A percentile compares a stretch with the other conserved stretches of the same genome.
Conservation (phyloP, 257 asterid genomes). For the Avicennia marina region DNA sequence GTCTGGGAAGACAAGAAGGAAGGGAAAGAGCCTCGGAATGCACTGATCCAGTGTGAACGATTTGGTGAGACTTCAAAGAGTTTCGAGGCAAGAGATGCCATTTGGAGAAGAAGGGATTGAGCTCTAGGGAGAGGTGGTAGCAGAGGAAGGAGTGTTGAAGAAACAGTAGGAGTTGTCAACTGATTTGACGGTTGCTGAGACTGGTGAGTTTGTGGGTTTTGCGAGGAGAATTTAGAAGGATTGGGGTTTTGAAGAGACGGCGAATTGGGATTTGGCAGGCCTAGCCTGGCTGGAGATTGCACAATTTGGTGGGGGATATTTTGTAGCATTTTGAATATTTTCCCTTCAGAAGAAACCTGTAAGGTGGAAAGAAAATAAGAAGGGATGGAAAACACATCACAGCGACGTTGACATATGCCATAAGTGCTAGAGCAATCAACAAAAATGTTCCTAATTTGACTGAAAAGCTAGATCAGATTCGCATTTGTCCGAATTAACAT, state of each 20-base stretch:
- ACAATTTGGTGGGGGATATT: conserved; percentile 71
- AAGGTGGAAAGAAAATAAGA: not conserved
- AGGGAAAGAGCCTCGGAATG: conserved; percentile 78
- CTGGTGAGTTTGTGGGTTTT: conserved; percentile 41
- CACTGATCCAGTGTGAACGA: conserved; percentile 67
- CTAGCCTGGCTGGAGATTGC: conserved; percentile 89
- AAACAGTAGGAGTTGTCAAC: conserved; percentile 39
- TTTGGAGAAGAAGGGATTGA: conserved; percentile 71
- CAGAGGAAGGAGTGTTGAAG: conserved; percentile 81
- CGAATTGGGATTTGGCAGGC: conserved; percentile 75
- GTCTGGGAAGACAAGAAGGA: conserved; percentile 60
- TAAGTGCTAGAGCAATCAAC: not conserved
- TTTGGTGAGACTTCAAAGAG: conserved; percentile 85
- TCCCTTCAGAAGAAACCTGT: conserved; percentile 8
- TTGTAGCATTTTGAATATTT: conserved; percentile 46
- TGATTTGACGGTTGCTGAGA: conserved; percentile 40
- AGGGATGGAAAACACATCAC: not conserved
- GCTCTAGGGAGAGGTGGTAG: conserved; percentile 92
- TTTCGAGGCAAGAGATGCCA: conserved; percentile 78
- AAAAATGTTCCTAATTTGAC: not conserved
- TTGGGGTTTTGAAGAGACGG: conserved; percentile 69
- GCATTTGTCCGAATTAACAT: not conserved
- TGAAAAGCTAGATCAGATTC: not conserved
- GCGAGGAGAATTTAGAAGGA: conserved; percentile 66
- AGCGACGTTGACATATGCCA: not conserved